These are phyloP conservation scores for Zostera marina DNA, from an alignment of 116 monocot genomes.

Conservation along the genomic window DNA sequence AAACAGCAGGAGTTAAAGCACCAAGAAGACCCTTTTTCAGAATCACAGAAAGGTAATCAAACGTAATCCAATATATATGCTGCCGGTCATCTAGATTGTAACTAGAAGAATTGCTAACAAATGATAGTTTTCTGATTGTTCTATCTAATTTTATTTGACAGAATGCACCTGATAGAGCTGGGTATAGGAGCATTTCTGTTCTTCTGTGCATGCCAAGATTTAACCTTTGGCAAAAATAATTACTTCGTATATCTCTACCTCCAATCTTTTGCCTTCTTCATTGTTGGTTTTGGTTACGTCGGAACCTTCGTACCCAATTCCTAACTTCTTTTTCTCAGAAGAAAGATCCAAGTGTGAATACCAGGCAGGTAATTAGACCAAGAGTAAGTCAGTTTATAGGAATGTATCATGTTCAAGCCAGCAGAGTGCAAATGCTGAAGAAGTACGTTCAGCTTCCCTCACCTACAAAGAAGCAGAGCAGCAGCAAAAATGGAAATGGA, in stretches of 20 bases:
- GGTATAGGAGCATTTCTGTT: constrained; percentile 61
- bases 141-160: constrained; percentile 6
- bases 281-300: constrained; percentile 56
- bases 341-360: too few relatives aligned
- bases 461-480: not conserved
- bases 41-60: constrained; percentile 5
- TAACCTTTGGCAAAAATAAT: constrained; percentile 54
- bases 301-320: constrained; percentile 46
- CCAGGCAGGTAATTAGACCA: too few relatives aligned
- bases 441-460: too few relatives aligned
- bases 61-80: not conserved
- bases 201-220: constrained; percentile 72
- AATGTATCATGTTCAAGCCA: not conserved
- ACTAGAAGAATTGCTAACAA: not conserved
- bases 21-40: constrained; percentile 1
- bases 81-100: not conserved
- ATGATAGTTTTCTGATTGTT: not conserved
- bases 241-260: constrained; percentile 61
- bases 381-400: too few relatives aligned
- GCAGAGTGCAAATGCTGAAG: not conserved
- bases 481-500: not conserved
- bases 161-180: constrained; percentile 67
- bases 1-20: constrained; percentile 3
- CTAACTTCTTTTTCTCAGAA: not conserved
- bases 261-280: constrained; percentile 62